Conservation (phyloP, 805 yeast genomes). For the Metschnikowia noctiluminum region DNA sequence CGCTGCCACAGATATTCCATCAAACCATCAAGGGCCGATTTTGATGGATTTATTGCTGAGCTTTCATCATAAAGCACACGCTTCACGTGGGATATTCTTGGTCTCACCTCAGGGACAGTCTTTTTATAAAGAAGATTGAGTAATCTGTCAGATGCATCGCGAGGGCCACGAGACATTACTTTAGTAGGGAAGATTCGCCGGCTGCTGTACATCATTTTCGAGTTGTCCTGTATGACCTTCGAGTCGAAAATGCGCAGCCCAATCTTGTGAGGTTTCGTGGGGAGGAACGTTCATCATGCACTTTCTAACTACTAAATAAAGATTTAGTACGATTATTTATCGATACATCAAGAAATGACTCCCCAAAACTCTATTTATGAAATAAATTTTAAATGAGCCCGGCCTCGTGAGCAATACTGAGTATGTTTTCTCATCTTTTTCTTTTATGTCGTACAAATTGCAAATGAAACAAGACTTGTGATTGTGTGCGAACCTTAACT, state of each 20-base stretch:
- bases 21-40: slow-evolving; percentile 27
- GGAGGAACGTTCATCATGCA: too few relatives aligned
- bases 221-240: neutral
- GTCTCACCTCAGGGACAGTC: slow-evolving; percentile 27
- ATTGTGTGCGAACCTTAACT: too few relatives aligned
- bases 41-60: slow-evolving; percentile 4
- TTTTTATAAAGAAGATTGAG: slow-evolving; percentile 30
- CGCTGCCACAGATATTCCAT: slow-evolving; percentile 31
- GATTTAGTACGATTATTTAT: too few relatives aligned
- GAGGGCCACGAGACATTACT: slow-evolving; percentile 7
- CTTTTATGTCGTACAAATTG: too few relatives aligned
- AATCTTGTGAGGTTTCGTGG: too few relatives aligned
- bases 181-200: neutral
- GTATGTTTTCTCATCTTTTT: too few relatives aligned
- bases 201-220: neutral
- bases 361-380: too few relatives aligned
- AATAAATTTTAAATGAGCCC: too few relatives aligned
- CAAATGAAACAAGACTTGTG: too few relatives aligned
- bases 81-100: slow-evolving; percentile 27
- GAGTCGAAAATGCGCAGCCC: neutral
- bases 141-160: slow-evolving; percentile 21
- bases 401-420: too few relatives aligned
- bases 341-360: too few relatives aligned
- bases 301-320: too few relatives aligned
- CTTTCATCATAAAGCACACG: slow-evolving; percentile 26